Evolutionary conservation across 768 basidiomycete species (phyloP).

Genomic region (Termitomyces sp.): DNA sequence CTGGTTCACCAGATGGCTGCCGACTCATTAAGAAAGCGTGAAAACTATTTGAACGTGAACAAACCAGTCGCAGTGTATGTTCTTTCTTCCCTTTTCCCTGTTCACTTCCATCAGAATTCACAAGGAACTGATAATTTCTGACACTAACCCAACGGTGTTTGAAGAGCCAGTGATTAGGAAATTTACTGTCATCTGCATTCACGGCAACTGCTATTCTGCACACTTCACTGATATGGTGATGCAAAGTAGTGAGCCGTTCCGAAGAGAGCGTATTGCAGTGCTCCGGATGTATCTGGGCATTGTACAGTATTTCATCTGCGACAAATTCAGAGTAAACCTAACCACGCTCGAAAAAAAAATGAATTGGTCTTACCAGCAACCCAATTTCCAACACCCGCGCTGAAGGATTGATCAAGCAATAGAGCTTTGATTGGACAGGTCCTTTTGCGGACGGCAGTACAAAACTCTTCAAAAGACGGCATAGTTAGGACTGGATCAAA

Average conservation of each 20-base stretch:
- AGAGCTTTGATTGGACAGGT: conserved; percentile 67
- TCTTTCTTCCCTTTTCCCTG: conserved; percentile 56
- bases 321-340: conserved; percentile 4
- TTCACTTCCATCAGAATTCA: background rate
- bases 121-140: conserved; percentile 1
- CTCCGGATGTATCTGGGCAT: conserved; percentile 69
- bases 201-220: conserved; percentile 57
- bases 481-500: conserved; percentile 74
- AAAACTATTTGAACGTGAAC: conserved; percentile 5
- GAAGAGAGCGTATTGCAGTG: conserved; percentile 51
- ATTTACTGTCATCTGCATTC: conserved; percentile 63
- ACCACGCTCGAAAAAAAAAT: background rate
- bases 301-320: conserved; percentile 68
- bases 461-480: conserved; percentile 51
- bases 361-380: conserved; percentile 49
- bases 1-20: conserved; percentile 64
- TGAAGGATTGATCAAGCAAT: conserved; percentile 76
- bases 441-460: conserved; percentile 40
- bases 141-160: conserved; percentile 57
- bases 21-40: background rate
- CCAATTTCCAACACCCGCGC: conserved; percentile 80
- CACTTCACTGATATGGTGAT: conserved; percentile 47
- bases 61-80: conserved; percentile 43
- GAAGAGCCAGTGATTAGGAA: conserved; percentile 66
- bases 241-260: conserved; percentile 42